These are phyloP conservation scores for Populus hybrid DNA, from an alignment of 441 rosid genomes.

Conservation along the genomic window DNA sequence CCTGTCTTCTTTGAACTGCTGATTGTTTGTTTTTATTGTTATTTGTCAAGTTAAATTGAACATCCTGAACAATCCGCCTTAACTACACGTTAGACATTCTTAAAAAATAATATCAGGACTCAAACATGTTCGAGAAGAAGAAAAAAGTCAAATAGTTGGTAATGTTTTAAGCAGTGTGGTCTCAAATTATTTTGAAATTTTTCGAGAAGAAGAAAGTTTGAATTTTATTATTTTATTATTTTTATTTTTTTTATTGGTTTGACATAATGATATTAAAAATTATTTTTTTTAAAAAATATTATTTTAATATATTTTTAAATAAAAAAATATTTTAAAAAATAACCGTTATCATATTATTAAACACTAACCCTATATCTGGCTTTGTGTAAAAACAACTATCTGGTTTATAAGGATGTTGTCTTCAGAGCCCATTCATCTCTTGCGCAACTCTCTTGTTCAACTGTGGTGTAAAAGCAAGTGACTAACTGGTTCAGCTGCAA, in stretches of 20 bases:
- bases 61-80: background rate
- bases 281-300: no score
- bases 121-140: conserved; percentile 83
- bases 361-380: no score
- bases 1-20: background rate
- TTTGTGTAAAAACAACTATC: background rate
- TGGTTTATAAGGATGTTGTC: background rate
- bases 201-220: background rate
- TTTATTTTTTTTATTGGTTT: background rate
- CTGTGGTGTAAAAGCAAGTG: no score
- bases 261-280: no score
- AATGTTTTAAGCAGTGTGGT: conserved; percentile 86
- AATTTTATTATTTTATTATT: background rate
- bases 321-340: no score
- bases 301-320: no score
- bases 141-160: conserved; percentile 77
- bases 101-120: conserved; percentile 47
- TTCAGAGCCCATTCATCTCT: no score
- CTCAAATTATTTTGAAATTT: conserved; percentile 43
- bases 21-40: background rate
- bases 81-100: background rate
- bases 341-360: no score
- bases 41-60: no score
- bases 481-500: background rate
- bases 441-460: background rate